Percentiles rank a stretch among this genome's conserved stretches.
These are phyloP conservation scores for Globisporangium megalacanthum DNA, from an alignment of 352 stramenopile genomes.

Conservation along the genomic window DNA sequence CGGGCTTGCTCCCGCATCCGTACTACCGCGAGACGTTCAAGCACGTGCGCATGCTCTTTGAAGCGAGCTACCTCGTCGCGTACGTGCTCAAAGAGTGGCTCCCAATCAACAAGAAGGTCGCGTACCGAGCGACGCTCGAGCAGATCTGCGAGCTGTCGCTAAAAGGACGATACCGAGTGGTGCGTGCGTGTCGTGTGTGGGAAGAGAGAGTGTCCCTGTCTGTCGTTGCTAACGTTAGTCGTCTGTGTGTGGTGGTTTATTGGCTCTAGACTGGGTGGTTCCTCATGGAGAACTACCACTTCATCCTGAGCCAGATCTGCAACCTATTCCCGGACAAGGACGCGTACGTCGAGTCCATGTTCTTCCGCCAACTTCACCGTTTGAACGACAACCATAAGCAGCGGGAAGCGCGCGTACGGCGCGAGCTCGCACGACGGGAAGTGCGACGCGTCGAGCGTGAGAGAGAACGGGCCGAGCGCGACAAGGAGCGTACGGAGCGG, in stretches of 20 bases:
- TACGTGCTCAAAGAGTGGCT: constrained; percentile 84
- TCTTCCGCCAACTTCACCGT: constrained; percentile 79
- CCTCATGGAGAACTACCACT: constrained; percentile 78
- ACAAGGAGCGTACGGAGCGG: constrained; percentile 48
- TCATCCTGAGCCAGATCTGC: constrained; percentile 74
- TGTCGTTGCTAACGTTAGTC: neutral
- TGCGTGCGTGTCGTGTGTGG: constrained; percentile 20
- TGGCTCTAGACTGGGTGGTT: constrained; percentile 67
- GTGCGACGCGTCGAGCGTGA: constrained; percentile 53
- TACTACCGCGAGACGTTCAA: constrained; percentile 73
- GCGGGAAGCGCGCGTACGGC: constrained; percentile 48
- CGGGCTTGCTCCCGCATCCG: constrained; percentile 60
- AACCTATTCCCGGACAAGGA: constrained; percentile 75
- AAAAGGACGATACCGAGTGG: constrained; percentile 65
- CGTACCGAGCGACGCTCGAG: constrained; percentile 75
- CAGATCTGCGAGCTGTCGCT: constrained; percentile 78
- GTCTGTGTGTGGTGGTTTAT: constrained; percentile 6
- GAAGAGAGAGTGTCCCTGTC: constrained; percentile 3
- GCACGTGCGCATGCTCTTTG: constrained; percentile 71
- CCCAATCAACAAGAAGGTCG: constrained; percentile 83
- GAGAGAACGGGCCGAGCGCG: constrained; percentile 42
- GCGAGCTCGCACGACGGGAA: constrained; percentile 57
- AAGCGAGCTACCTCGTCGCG: constrained; percentile 78
- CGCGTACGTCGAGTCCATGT: constrained; percentile 76
- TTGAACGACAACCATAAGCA: constrained; percentile 59